These are phyloP conservation scores for Penicillium arizonense DNA, from an alignment of 495 filamentous ascomycete genomes.

Conservation along the genomic window DNA sequence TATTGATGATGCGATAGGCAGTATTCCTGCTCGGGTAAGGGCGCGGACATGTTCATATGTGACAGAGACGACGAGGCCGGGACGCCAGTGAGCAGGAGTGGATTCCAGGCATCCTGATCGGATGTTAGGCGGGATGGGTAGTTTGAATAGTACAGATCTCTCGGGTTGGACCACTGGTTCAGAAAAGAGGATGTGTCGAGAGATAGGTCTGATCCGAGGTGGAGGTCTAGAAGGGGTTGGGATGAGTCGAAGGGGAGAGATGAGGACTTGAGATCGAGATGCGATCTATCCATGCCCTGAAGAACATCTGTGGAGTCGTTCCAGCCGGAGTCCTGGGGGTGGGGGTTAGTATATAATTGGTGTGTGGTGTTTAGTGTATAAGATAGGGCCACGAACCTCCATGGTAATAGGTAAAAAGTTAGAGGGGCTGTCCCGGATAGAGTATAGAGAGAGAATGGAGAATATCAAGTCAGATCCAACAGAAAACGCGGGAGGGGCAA, in stretches of 20 bases:
- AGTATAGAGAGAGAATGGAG: neutral
- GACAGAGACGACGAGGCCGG: slow-evolving; percentile 17
- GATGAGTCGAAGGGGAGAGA: slow-evolving; percentile 25
- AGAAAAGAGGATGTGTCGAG: slow-evolving; percentile 20
- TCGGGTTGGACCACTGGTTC: slow-evolving; percentile 17
- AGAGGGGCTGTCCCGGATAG: too few species aligned
- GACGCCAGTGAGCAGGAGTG: slow-evolving; percentile 36
- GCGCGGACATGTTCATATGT: slow-evolving; percentile 16
- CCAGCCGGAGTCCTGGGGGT: slow-evolving; percentile 21
- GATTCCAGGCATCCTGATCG: slow-evolving; percentile 41
- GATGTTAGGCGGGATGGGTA: slow-evolving; percentile 26
- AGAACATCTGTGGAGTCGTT: slow-evolving; percentile 32
- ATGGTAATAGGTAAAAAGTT: slow-evolving; percentile 7
- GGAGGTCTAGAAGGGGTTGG: slow-evolving; percentile 28
- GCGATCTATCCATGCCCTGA: slow-evolving; percentile 29
- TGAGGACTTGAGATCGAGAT: slow-evolving; percentile 14
- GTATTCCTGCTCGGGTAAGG: slow-evolving; percentile 20
- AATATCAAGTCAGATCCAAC: neutral
- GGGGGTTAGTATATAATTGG: neutral
- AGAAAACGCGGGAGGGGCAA: neutral
- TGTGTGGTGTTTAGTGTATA: neutral
- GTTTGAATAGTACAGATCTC: slow-evolving; percentile 21
- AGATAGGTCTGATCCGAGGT: slow-evolving; percentile 18
- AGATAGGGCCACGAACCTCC: slow-evolving; percentile 16
- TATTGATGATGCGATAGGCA: slow-evolving; percentile 29